Evolutionary conservation across 1,139 yeast species (phyloP), one percentile per base, ranked within the genome.

Genomic region (Ogataea hybrid): DNA sequence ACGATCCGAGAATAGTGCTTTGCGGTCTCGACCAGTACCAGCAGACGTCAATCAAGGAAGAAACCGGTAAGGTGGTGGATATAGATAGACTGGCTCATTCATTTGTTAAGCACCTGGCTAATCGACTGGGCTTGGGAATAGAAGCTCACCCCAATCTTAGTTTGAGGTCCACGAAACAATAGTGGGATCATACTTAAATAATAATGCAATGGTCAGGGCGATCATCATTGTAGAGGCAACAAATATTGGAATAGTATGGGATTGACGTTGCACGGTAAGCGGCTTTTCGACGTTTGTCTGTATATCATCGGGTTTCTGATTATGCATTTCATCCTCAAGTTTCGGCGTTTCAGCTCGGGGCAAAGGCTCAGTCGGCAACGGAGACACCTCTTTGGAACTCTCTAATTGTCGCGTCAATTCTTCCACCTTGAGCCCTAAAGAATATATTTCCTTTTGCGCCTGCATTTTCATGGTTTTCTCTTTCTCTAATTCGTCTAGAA

Each of bases 11-110:
- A 0, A 73, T 86, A 52, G 82, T 79, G 10, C 88, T 95, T 73
- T 94, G 98, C 66, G 98, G 98, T 1, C 68, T 90, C 32, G 79
- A 84, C 0, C 78, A 75, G 9, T 76, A 76, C 25, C 52, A 55
- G 17, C 80, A 84, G 32, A 81, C 86, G 0, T 73, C 79, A 1
- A 65, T 59, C 8, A 34, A 39, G 7, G 44, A 50, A n/a, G 59
- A 59, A 28, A 32, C 37, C 14, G 35, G 35, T 11, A 32, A 12
- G 15, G 18, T n/a, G 22, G 32, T 37, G 7, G 37, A 32, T 21
- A 18, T 37, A 12, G 15, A 32, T 7, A 21, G 23, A 23, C 25
- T 39, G 7, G 33, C 42, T 9, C 14, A 32, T 12, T 21, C 36
- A 7, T 37, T 37, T 32, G 36, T 20, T 5, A 17, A 22, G 15